These are phyloP conservation scores for Spathaspora passalidarum DNA, from an alignment of 805 yeast species.

Conservation along the genomic window DNA sequence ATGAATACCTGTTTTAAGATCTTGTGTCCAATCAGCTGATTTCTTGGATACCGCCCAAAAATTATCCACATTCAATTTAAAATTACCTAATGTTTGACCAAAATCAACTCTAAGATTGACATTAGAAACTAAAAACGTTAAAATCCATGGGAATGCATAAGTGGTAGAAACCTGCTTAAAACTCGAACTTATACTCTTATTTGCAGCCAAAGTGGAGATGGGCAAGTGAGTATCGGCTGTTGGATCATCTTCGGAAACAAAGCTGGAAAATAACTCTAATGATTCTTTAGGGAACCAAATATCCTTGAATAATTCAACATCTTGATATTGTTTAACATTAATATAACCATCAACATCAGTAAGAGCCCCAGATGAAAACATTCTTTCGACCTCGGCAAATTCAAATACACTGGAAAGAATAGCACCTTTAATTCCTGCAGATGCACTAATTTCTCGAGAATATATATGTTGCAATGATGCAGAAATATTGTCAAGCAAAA, in stretches of 20 bases:
- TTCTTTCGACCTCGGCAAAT: constrained; percentile 36
- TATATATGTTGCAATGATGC: constrained; percentile 86
- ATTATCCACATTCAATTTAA: constrained; percentile 52
- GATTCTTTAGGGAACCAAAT: constrained; percentile 62
- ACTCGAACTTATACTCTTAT: constrained; percentile 41
- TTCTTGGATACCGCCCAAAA: constrained; percentile 72
- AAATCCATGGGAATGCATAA: constrained; percentile 70
- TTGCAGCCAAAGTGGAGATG: constrained; percentile 18
- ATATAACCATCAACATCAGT: constrained; percentile 59
- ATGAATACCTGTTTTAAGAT: constrained; percentile 59
- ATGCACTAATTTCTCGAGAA: constrained; percentile 85
- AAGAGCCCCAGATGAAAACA: constrained; percentile 51
- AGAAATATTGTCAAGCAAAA: constrained; percentile 52
- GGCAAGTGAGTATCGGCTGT: neutral
- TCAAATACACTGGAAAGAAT: constrained; percentile 48
- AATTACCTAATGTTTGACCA: constrained; percentile 78
- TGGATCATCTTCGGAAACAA: neutral
- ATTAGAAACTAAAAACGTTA: constrained; percentile 54
- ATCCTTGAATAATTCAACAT: constrained; percentile 75
- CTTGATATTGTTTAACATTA: constrained; percentile 83
- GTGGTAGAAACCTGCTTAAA: constrained; percentile 59
- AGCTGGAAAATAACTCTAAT: constrained; percentile 3
- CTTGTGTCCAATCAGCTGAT: constrained; percentile 67
- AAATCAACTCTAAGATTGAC: constrained; percentile 62
- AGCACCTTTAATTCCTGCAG: constrained; percentile 46